A percentile compares a stretch with the other conserved stretches of the same genome.
phyloP scores from a whole-genome alignment of 2,329 filamentous ascomycete species.

The Ilyonectria mors-panacis region DNA sequence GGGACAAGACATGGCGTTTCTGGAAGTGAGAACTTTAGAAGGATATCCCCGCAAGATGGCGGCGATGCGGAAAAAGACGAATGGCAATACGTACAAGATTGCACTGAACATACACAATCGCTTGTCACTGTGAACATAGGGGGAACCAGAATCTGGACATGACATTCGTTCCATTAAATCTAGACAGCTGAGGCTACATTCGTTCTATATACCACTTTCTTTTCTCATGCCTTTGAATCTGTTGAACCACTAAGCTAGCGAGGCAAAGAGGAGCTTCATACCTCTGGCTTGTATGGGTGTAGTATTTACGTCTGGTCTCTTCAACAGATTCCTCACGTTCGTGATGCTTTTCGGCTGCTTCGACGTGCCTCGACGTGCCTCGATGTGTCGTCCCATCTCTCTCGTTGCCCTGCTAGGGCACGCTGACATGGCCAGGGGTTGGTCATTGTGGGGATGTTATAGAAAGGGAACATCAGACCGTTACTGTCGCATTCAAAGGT shows the following conservation, averaged over 20 bases:
- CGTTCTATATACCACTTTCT: conserved; percentile 24
- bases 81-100: conserved; percentile 21
- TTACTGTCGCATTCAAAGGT: background rate
- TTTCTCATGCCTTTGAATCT: background rate
- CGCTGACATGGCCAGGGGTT: background rate
- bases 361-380: background rate
- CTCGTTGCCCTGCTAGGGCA: background rate
- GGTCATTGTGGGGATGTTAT: background rate
- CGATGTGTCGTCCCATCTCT: background rate
- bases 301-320: too few species aligned
- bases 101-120: conserved; percentile 20
- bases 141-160: conserved; percentile 9
- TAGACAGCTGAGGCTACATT: conserved; percentile 28
- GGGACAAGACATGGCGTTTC: conserved; percentile 30
- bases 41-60: conserved; percentile 29
- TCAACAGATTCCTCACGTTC: too few species aligned
- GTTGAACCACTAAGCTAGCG: too few species aligned
- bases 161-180: conserved; percentile 16
- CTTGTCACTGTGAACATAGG: conserved; percentile 6
- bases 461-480: background rate
- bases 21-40: conserved; percentile 26
- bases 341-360: background rate
- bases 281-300: too few species aligned
- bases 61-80: conserved; percentile 15
- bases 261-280: too few species aligned